These are phyloP conservation scores for Russula dissimulans DNA, from an alignment of 768 basidiomycete genomes.

Conservation along the genomic window DNA sequence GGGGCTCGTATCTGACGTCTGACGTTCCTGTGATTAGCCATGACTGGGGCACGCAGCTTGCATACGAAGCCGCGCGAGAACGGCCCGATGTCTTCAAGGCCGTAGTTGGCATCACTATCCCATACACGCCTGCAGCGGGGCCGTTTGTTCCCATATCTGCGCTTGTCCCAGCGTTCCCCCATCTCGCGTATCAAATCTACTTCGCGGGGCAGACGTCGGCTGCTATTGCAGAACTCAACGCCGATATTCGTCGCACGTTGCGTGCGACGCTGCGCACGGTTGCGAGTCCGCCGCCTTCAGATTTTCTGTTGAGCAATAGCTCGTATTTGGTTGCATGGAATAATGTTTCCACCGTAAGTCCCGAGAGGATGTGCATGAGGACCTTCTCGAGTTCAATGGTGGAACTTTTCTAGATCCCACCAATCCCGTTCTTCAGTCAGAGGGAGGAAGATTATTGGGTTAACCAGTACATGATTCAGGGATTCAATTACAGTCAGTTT, in stretches of 20 bases:
- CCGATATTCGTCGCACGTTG: conserved; percentile 46
- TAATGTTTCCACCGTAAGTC: conserved; percentile 33
- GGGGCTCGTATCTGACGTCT: background rate
- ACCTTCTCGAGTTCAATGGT: background rate
- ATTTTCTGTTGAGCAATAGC: conserved; percentile 40
- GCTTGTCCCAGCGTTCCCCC: conserved; percentile 37
- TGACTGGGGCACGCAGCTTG: conserved; percentile 64
- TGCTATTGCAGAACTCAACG: conserved; percentile 45
- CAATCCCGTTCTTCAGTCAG: conserved; percentile 48
- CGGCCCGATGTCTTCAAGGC: conserved; percentile 56
- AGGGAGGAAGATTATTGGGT: conserved; percentile 66
- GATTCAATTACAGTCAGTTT: conserved; percentile 52
- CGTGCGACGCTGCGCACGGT: conserved; percentile 47
- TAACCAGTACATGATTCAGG: conserved; percentile 46
- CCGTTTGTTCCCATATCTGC: conserved; percentile 39
- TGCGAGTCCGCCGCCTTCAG: conserved; percentile 45
- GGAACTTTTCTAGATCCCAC: conserved; percentile 38
- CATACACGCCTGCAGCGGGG: conserved; percentile 48
- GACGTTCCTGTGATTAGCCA: conserved; percentile 37
- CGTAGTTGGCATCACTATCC: conserved; percentile 51
- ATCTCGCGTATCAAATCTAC: conserved; percentile 47
- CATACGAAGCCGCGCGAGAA: conserved; percentile 60
- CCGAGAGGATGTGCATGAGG: background rate
- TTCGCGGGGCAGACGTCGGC: conserved; percentile 41
- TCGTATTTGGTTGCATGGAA: conserved; percentile 49